Evolutionary conservation across 2,329 filamentous ascomycete species (phyloP).

Genomic region (Fusarium lyarnte): DNA sequence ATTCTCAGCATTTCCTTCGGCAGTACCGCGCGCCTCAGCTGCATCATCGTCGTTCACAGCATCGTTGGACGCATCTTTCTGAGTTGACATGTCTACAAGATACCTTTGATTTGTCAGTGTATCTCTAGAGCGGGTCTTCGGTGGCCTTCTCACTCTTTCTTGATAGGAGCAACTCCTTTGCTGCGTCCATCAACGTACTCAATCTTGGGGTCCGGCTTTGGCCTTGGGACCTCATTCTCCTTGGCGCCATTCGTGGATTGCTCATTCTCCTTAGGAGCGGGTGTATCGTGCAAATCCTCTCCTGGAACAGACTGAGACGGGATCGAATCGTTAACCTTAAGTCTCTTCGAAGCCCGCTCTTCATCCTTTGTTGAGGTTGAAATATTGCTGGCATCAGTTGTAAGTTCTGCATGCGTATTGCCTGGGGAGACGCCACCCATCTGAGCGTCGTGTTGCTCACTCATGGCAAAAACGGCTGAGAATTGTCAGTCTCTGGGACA

Average conservation of each 20-base stretch:
- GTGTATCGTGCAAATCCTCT: slow-evolving; percentile 35
- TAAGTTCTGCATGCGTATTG: slow-evolving; percentile 22
- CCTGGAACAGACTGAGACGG: slow-evolving; percentile 26
- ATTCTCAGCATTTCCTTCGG: slow-evolving; percentile 56
- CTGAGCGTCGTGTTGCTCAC: slow-evolving; percentile 37
- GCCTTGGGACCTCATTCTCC: slow-evolving; percentile 14
- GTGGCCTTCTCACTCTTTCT: slow-evolving; percentile 69
- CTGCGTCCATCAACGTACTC: slow-evolving; percentile 45
- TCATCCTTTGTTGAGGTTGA: slow-evolving; percentile 10
- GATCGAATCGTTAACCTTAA: slow-evolving; percentile 59
- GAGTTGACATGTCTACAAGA: slow-evolving; percentile 50
- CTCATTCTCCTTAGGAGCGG: slow-evolving; percentile 20
- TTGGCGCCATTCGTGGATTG: slow-evolving; percentile 31
- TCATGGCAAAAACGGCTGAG: slow-evolving; percentile 35
- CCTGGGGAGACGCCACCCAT: slow-evolving; percentile 35
- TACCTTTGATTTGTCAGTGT: slow-evolving; percentile 48
- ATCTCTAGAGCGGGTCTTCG: background rate
- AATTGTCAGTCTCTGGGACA: background rate
- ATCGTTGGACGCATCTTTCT: slow-evolving; percentile 35
- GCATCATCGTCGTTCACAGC: slow-evolving; percentile 57
- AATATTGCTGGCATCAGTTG: slow-evolving; percentile 29
- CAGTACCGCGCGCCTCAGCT: slow-evolving; percentile 55
- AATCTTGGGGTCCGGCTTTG: slow-evolving; percentile 9
- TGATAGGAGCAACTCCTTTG: slow-evolving; percentile 75
- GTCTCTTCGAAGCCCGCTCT: slow-evolving; percentile 66